phyloP scores from a whole-genome alignment of 345 rosid species.

The Eucalyptus curtisii region DNA sequence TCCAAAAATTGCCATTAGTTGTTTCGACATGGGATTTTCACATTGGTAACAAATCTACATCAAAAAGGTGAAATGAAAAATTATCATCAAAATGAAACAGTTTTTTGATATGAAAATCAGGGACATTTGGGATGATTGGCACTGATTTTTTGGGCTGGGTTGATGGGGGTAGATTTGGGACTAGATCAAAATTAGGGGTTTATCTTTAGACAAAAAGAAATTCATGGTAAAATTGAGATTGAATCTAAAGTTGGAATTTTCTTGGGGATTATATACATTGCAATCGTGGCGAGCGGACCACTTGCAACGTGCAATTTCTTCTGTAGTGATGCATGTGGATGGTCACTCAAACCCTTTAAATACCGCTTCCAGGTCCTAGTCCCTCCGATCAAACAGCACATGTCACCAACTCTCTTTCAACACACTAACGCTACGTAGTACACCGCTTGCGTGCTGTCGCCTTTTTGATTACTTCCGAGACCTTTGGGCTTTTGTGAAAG shows the following conservation, averaged over 20 bases:
- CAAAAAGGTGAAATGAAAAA: not conserved
- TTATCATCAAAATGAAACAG: not conserved
- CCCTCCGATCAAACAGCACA: not conserved
- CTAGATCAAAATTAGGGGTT: not conserved
- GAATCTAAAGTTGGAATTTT: not conserved
- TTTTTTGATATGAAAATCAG: not conserved
- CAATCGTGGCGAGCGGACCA: not conserved
- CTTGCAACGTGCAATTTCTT: not conserved
- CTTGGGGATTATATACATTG: not conserved
- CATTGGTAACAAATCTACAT: not conserved
- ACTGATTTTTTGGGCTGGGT: not conserved
- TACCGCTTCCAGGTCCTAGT: not conserved
- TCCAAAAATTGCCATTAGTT: not conserved
- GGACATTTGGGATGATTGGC: not conserved
- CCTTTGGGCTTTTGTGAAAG: too few relatives aligned
- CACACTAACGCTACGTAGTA: not conserved
- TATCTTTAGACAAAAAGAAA: not conserved
- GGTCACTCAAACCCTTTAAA: not conserved
- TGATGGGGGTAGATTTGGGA: not conserved
- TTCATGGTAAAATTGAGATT: not conserved
- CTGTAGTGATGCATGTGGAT: not conserved
- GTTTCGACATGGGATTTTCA: not conserved
- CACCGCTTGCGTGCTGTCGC: too few relatives aligned
- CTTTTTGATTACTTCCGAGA: too few relatives aligned
- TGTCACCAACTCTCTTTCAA: not conserved